phyloP scores from a whole-genome alignment of 768 basidiomycete species.

The Leccinum barrowsii region DNA sequence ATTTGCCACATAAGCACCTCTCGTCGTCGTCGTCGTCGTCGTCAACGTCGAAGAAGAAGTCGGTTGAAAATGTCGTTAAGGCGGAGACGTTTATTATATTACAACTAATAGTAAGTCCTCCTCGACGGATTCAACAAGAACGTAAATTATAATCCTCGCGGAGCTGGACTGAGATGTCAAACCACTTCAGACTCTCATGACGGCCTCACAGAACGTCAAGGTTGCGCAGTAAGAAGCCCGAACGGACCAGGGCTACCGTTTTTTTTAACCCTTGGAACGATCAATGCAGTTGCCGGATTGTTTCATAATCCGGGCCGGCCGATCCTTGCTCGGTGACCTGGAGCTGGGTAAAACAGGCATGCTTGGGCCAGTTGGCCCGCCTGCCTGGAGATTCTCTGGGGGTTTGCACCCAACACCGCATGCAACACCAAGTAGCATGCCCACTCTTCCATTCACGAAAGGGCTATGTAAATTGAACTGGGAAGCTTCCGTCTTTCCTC shows the following conservation, averaged over 20 bases:
- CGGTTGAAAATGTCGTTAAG: conserved; percentile 18
- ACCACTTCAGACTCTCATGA: background rate
- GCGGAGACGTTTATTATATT: conserved; percentile 18
- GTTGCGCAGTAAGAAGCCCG: conserved; percentile 10
- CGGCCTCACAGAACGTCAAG: conserved; percentile 1
- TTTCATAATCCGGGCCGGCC: background rate
- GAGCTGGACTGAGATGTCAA: conserved; percentile 10
- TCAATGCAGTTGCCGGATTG: background rate
- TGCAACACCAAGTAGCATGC: background rate
- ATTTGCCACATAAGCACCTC: conserved; percentile 1
- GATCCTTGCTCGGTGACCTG: background rate
- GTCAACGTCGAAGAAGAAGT: conserved; percentile 13
- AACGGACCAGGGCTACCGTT: background rate
- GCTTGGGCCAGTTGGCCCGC: conserved; percentile 1
- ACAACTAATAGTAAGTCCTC: background rate
- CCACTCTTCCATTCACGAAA: background rate
- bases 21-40: background rate
- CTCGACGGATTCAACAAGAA: background rate
- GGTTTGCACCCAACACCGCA: background rate
- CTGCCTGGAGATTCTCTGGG: background rate
- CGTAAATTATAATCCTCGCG: background rate
- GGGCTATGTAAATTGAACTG: background rate
- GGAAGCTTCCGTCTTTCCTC: background rate
- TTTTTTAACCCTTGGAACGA: background rate
- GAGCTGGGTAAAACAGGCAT: conserved; percentile 4